phyloP scores from a whole-genome alignment of 164 flowering plant genomes.

The Macadamia integrifolia region DNA sequence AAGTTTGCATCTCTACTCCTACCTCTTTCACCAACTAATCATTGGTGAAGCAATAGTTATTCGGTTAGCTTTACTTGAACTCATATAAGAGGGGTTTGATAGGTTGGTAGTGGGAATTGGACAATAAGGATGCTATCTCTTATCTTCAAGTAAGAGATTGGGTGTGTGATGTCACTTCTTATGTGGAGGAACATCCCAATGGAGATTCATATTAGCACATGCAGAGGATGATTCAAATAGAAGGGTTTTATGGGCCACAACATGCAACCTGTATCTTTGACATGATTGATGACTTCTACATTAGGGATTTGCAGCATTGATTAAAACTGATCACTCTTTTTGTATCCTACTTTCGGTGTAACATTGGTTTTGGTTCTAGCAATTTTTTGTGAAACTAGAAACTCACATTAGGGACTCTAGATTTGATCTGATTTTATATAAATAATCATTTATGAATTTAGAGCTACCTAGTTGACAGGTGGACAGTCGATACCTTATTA shows the following conservation, averaged over 20 bases:
- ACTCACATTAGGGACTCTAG: neutral
- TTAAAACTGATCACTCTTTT: neutral
- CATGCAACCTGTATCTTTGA: slow-evolving; percentile 94
- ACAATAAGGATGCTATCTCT: too few relatives aligned
- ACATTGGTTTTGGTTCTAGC: neutral
- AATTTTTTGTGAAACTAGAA: neutral
- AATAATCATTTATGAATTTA: neutral
- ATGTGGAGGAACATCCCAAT: slow-evolving; percentile 97
- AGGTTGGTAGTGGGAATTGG: too few relatives aligned
- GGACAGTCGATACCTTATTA: too few relatives aligned
- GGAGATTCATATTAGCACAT: slow-evolving; percentile 91
- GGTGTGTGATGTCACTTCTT: slow-evolving; percentile 92
- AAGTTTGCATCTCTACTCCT: too few relatives aligned
- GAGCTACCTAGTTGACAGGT: neutral
- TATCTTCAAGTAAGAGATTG: slow-evolving; percentile 9
- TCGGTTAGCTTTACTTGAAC: too few relatives aligned
- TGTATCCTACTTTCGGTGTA: neutral
- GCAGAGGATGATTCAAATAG: slow-evolving; percentile 95
- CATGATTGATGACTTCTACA: slow-evolving; percentile 85
- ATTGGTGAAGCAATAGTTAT: too few relatives aligned
- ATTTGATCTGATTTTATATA: neutral
- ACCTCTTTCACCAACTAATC: too few relatives aligned
- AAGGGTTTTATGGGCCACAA: slow-evolving; percentile 97
- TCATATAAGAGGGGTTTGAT: neutral
- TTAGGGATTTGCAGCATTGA: slow-evolving; percentile 59